phyloP scores from a whole-genome alignment of 805 yeast genomes.

The Kodamaea kakaduensis region DNA sequence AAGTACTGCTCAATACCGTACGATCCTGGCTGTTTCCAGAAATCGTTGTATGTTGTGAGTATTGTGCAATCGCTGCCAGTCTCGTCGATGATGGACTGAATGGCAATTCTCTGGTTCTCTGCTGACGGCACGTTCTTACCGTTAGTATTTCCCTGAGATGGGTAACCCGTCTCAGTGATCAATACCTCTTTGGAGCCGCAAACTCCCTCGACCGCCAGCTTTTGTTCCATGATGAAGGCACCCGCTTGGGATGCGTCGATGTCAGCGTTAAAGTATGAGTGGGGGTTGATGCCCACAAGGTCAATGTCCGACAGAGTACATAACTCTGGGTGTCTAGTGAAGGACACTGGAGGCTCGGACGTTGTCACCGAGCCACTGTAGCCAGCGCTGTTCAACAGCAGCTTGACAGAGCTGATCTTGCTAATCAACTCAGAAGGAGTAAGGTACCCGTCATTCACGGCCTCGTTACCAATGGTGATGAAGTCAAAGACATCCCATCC shows the following conservation, averaged over 20 bases:
- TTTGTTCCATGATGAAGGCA: conserved; percentile 61
- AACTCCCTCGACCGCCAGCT: conserved; percentile 45
- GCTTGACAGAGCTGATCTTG: conserved; percentile 64
- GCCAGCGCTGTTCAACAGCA: conserved; percentile 60
- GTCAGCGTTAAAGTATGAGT: conserved; percentile 71
- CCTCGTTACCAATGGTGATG: conserved; percentile 88
- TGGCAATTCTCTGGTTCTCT: conserved; percentile 69
- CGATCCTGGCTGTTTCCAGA: conserved; percentile 82
- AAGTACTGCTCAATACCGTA: conserved; percentile 86
- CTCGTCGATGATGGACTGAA: conserved; percentile 55
- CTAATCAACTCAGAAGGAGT: conserved; percentile 57
- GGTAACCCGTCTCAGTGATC: conserved; percentile 89
- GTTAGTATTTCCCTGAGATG: conserved; percentile 64
- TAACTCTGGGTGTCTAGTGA: conserved; percentile 56
- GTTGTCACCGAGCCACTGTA: conserved; percentile 75
- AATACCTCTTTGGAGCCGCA: conserved; percentile 56
- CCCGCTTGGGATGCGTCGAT: conserved; percentile 70
- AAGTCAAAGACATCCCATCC: conserved; percentile 73
- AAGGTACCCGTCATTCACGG: conserved; percentile 59
- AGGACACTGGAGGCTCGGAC: conserved; percentile 85
- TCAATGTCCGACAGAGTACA: conserved; percentile 72
- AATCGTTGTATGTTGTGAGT: conserved; percentile 76
- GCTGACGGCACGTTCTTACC: conserved; percentile 70
- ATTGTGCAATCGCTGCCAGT: conserved; percentile 62
- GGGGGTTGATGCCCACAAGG: conserved; percentile 81